Evolutionary conservation across 2,329 filamentous ascomycete species (phyloP), one percentile per base, ranked within the genome.

Genomic region (Stromatinia cepivora): DNA sequence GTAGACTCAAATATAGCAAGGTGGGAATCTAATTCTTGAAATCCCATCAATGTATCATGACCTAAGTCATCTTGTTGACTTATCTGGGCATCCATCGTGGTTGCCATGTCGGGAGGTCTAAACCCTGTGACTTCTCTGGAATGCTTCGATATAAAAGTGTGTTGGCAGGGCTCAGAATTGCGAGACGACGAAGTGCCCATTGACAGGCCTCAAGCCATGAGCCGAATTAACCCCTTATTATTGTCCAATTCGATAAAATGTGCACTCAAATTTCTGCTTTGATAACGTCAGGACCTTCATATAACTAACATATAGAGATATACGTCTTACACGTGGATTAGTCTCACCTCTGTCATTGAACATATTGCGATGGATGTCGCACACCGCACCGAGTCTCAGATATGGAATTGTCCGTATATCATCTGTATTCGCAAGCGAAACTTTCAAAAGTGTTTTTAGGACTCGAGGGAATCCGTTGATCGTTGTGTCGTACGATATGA

Each of bases 11-110:
- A 79, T 72, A 78, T 77, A 67, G 77, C 75, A 48, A 79, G 73
- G 71, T 80, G 78, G 69, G 79, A 79, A 72, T 79, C 78, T 68
- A 79, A 71, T 73, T 79, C 78, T 74, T 79, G 75, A 61, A 77
- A 72, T 45, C 79, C 77, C 76, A 78, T 79, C 72, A 78, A 72
- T 25, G 69, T 70, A 75, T 79, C 78, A 72, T 78, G 77, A 70
- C 77, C 73, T 39, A 68, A 64, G 57, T 68, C 66, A 68, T 68
- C 66, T 68, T 68, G 66, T 66, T 78, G 76, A 73, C 76, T 73
- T 70, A 76, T 72, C 73, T 78, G 78, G 72, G 73, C 71, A 66
- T 78, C 78, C 73, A 79, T 77, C 70, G 74, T 75, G 57, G 75
- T 70, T 74, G 77, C 76, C 79, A 81, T 80, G 57, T 76, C 73